Evolutionary conservation across 495 filamentous ascomycete genomes (phyloP), one percentile per base, ranked within the genome.

Genomic region (Peziza echinospora): DNA sequence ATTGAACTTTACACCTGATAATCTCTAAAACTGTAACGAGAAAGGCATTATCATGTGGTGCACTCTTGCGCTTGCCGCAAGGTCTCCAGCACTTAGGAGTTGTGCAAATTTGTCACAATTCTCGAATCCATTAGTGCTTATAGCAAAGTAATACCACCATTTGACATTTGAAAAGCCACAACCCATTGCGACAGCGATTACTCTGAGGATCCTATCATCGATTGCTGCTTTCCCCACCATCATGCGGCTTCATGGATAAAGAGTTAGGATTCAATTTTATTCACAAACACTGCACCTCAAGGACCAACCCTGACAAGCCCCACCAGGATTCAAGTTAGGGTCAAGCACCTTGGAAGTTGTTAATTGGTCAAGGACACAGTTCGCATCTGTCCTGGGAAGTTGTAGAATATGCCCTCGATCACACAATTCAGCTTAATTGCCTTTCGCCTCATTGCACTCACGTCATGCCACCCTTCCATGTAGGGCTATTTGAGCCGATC

Each of bases 261-360:
- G 2, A 34, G 9, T 16, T 34, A 34, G 28, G 28, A 16, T 34
- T 63, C 9, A 13, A 37, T 8, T 61, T 43, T 52, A 22, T 61
- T 13, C 44, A 50, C 23, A 41, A 57, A 9, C 24, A 55, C 43
- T 62, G 53, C 51, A 28, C 50, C 26, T 24, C 24, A 11, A 45
- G 46, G 26, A 54, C 54, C 21, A 34, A 9, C 16, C 28, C 28
- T 1, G 9, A 10, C 7, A 42, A 21, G 19, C 28, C 43, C n/a
- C 26, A 30, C 42, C 13, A 49, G 55, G 19, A 1, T 10, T 16
- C 28, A 10, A 0, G 16, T 34, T 10, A 1, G 0, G n/a, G 8
- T 8, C 26, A 9, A 9, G 13, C 5, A 23, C 41, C 49, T 2
- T 50, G 24, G 21, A 11, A 40, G 3, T 16, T 49, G n/a, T 41